Evolutionary conservation across 768 basidiomycete genomes (phyloP), one percentile per base, ranked within the genome.

Genomic region (Holtermanniella nyarrowii): DNA sequence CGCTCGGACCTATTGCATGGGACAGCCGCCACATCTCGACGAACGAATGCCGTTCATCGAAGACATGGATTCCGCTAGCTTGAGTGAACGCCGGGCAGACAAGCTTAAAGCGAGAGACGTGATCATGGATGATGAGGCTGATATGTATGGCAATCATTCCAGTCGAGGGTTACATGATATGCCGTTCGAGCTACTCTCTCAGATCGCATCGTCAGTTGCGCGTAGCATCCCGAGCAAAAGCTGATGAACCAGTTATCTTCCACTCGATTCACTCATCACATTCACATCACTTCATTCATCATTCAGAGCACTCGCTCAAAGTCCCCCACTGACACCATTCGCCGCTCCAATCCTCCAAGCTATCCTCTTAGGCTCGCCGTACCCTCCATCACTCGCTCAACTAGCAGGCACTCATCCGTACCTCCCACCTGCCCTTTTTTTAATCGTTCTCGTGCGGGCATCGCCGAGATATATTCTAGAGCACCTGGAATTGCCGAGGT

Each of bases 381-480:
- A 70, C 44, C 63, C 66, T 1, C 44, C 49, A 1, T 23, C 53
- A 5, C 52, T 68, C 5, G 53, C 59, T 16, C 10, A 49, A 49
- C 39, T 49, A 61, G 21, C 65, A 58, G 20, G 55, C 60, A 40
- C 48, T 58, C n/a, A 44, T 10, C 54, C 60, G 3, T 61, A 60
- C 48, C 42, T 65, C 14, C 61, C 69, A 4, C 49, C 54, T 13
- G 21, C 42, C 16, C 26, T 66, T 31, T 65, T 65, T 46, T 12
- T 68, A 4, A 54, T 56, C 18, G 45, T 66, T 3, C 48, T 70
- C 22, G 63, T 68, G 3, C 39, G 60, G 18, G 64, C 62, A 3
- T n/a, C 55, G 40, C 59, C 69, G n/a, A 58, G 55, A 42, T 70
- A 65, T 65, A 61, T 70, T 1, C 31, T 68, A 26, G 69, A 70